Base-by-base conservation (phyloP, 768 basidiomycete genomes). In the Gautieria morchelliformis region DNA sequence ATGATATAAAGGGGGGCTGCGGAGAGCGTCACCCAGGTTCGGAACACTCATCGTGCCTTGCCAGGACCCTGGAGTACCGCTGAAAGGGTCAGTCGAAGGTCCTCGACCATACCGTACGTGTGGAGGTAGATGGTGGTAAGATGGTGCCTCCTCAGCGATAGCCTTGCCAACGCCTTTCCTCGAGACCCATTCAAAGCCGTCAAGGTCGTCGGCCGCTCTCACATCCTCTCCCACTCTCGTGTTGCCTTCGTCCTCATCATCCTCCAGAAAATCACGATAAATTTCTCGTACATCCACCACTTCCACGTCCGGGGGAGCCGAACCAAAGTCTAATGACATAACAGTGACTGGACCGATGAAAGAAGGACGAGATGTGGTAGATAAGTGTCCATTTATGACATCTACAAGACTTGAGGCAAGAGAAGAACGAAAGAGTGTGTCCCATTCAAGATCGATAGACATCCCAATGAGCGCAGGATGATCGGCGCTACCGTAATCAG, bases 401-500 rank as follows among this genome's bases (percentile, higher is more conserved):
- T 81, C 76, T 58, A 93, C 79, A 58, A 94, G 77, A 32, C 77
- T 77, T 17, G 74, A 73, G 8, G 92, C 79, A 11, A 96, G 79
- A 1, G 83, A 78, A 20, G 78, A 69, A 71, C 92, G 85, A 60
- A 98, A 82, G 19, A 57, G 46, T 63, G 84, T 83, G 62, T 74
- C 71, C 94, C 95, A 99, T 74, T 95, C 90, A 55, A 99, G 74
- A 74, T 98, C 95, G 71, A 99, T 82, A 17, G 93, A 95, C 94
- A 96, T 96, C 40, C 40, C n/a, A 12, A 22, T 44, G 20, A 44
- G 42, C n/a, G n/a, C 9, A n/a, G 14, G 7, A 12, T n/a, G n/a
- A 3, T n/a, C 40, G n/a, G 14, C n/a, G 40, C n/a, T n/a, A 14
- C n/a, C 40, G 14, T 14, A 41, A n/a, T n/a, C n/a, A n/a, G n/a